Evolutionary conservation across 495 filamentous ascomycete species (phyloP).

Genomic region (Talaromyces thailandensis): DNA sequence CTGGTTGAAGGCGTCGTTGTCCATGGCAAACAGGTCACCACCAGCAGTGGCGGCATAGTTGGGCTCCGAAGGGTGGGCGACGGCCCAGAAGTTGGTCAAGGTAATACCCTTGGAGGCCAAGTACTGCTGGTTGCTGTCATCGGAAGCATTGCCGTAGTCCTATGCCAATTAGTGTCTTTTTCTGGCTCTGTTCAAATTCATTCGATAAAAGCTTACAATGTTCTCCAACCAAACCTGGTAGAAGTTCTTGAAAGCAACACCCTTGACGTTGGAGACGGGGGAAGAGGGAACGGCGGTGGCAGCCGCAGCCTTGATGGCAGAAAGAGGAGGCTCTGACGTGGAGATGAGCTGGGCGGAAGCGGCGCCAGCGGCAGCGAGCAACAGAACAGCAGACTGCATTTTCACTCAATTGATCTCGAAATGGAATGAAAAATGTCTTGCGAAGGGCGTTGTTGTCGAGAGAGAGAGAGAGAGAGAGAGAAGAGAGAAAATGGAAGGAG

Average conservation of each 20-base stretch:
- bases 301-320: slow-evolving; percentile 23
- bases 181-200: not conserved
- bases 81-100: slow-evolving; percentile 53
- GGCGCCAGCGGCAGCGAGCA: slow-evolving; percentile 17
- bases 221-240: slow-evolving; percentile 68
- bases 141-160: slow-evolving; percentile 45
- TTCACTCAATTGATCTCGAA: not conserved
- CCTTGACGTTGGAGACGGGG: slow-evolving; percentile 50
- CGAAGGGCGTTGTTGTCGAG: not conserved
- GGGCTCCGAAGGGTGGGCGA: slow-evolving; percentile 61
- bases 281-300: slow-evolving; percentile 31
- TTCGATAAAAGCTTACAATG: slow-evolving; percentile 38
- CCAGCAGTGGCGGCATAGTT: slow-evolving; percentile 59
- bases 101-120: slow-evolving; percentile 54
- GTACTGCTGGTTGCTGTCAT: slow-evolving; percentile 43
- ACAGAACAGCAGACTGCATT: slow-evolving; percentile 6
- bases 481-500: not conserved
- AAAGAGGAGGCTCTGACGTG: slow-evolving; percentile 18
- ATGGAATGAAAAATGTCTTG: not conserved
- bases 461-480: not conserved
- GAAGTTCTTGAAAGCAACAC: slow-evolving; percentile 58
- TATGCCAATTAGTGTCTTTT: slow-evolving; percentile 11
- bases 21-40: slow-evolving; percentile 62
- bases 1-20: slow-evolving; percentile 51
- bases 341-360: slow-evolving; percentile 21